phyloP scores from a whole-genome alignment of 148 eudicot species.

The Pouteria glomerata region DNA sequence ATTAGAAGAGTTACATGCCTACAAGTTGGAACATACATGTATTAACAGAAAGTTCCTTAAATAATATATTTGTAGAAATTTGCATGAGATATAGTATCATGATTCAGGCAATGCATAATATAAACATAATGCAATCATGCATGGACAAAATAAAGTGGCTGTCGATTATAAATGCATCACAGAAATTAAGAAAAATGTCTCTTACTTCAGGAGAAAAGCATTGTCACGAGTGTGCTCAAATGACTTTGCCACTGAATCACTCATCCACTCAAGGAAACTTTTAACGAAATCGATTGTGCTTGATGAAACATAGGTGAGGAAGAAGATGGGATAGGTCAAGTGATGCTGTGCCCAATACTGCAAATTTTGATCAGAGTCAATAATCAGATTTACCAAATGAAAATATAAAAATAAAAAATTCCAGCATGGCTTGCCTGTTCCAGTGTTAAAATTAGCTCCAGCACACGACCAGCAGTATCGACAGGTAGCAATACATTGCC shows the following conservation, averaged over 20 bases:
- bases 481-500: slow-evolving; percentile 91
- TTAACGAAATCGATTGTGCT: slow-evolving; percentile 92
- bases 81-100: not conserved
- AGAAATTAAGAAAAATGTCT: slow-evolving; percentile 6
- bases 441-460: slow-evolving; percentile 70
- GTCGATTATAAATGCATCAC: not conserved
- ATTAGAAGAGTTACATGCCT: slow-evolving; percentile 81
- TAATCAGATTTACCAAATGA: not conserved
- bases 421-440: slow-evolving; percentile 61
- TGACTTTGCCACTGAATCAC: slow-evolving; percentile 90
- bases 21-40: slow-evolving; percentile 26
- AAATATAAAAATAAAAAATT: not conserved
- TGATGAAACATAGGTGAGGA: slow-evolving; percentile 80
- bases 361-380: slow-evolving; percentile 27
- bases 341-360: slow-evolving; percentile 96
- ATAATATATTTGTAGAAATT: not conserved
- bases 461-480: slow-evolving; percentile 93
- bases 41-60: slow-evolving; percentile 16
- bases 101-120: not conserved
- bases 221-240: slow-evolving; percentile 94
- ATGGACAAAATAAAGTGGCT: not conserved
- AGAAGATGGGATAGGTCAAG: slow-evolving; percentile 85
- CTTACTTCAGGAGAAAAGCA: slow-evolving; percentile 85
- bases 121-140: not conserved
- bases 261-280: slow-evolving; percentile 98